Conservation (phyloP, 1,284 basidiomycete genomes). For the Mycosarcoma maydis region DNA sequence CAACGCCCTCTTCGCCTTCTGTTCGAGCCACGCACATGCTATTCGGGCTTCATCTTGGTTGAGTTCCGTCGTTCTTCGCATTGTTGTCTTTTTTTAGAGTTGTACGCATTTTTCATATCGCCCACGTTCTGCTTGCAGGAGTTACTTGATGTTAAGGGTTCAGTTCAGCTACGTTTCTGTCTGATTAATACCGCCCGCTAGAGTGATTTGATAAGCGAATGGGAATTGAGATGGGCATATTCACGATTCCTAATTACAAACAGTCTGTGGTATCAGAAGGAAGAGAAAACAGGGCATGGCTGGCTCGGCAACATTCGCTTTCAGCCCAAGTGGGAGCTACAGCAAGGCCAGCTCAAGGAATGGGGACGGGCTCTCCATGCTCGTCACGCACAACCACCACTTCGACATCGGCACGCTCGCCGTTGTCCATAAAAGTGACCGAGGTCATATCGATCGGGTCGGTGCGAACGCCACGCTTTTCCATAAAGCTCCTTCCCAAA, state of each 20-base stretch:
- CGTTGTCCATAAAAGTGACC: conserved; percentile 90
- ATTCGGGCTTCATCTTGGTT: too few species aligned
- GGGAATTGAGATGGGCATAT: conserved; percentile 6
- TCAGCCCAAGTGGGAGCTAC: background rate
- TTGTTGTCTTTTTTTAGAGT: background rate
- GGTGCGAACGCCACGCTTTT: conserved; percentile 80
- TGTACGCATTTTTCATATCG: background rate
- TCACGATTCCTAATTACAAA: conserved; percentile 33
- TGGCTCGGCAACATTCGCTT: background rate
- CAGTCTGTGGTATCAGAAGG: conserved; percentile 27
- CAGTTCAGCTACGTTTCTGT: too few species aligned
- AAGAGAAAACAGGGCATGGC: background rate
- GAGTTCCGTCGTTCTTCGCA: background rate
- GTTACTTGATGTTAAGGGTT: conserved; percentile 2
- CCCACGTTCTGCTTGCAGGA: background rate
- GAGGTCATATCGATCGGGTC: conserved; percentile 76
- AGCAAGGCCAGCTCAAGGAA: conserved; percentile 40
- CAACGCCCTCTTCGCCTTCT: too few species aligned
- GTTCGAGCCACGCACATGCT: too few species aligned
- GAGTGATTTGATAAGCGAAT: background rate
- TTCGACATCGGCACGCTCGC: conserved; percentile 74
- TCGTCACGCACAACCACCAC: conserved; percentile 66
- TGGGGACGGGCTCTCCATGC: conserved; percentile 64
- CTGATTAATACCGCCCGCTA: too few species aligned
- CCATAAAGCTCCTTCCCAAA: conserved; percentile 91